Base-by-base conservation (phyloP, 441 rosid species). In the Adansonia madagascariensis region DNA sequence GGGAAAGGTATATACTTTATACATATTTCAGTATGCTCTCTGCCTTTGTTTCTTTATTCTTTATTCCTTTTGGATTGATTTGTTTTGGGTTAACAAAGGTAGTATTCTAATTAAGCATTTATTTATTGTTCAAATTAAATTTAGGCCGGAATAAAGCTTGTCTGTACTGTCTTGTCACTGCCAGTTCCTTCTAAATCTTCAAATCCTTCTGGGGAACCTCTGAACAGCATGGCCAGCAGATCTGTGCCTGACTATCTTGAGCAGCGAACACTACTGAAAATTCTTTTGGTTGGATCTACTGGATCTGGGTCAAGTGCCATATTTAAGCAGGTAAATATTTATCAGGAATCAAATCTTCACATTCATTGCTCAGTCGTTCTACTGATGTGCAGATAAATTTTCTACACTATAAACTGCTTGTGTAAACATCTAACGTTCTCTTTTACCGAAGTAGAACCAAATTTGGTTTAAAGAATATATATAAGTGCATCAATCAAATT, bases 281-380 rank as follows among this genome's bases (percentile, higher is more conserved):
- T 93, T 77, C 95, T 95, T 63, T 84, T 95, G 85, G 93, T 95
- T 73, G 99, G 99, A 69, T 87, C 72, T 78, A 84, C 72, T 46
- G 97, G 95, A 79, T 92, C 97, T 77, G 99, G 99, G 73, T 90
- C 99, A 8, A 93, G 99, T 75, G 93, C 99, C 9, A 90, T 95
- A 77, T 95, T 93, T 83, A 95, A 95, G 86, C 98, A 95, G 98
- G 99, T 90, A 73, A 65, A 55, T 50, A 17, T 41, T 14, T 67
- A 57, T 69, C 77, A 73, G 71, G 79, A 71, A 62, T 59, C 60
- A 2, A 55, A 66, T 56, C 15, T 55, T 44, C n/a, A 17, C 22
- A 35, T 50, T n/a, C 8, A n/a, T 55, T n/a, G 20, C 22, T 55
- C 17, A 15, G 8, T 55, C 0, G 20, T 55, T 55, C 20, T 57